Evolutionary conservation across 2,329 filamentous ascomycete species (phyloP).

Genomic region (Xylaria sp.): DNA sequence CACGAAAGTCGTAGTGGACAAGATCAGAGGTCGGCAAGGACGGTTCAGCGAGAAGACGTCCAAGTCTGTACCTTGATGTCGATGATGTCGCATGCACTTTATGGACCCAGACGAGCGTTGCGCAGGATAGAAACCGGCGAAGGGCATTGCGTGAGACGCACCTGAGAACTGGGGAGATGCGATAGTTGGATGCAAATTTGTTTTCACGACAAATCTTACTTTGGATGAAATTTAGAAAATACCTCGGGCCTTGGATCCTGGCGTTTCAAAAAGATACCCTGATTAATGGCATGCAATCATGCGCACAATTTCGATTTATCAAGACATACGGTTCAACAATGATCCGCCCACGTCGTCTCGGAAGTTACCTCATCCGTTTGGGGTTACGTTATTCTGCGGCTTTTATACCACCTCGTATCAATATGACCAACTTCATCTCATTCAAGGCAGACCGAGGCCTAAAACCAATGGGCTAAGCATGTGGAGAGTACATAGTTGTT

Average conservation of each 20-base stretch:
- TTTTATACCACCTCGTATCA: neutral
- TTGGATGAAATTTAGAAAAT: neutral
- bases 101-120: neutral
- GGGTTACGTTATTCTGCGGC: neutral
- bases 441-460: neutral
- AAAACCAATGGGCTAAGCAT: neutral
- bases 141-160: neutral
- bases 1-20: conserved; percentile 36
- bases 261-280: neutral
- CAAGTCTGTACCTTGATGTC: conserved; percentile 33
- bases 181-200: neutral
- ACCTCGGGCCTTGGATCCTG: neutral
- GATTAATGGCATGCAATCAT: neutral
- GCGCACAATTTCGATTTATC: neutral
- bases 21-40: conserved; percentile 30
- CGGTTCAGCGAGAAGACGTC: conserved; percentile 29
- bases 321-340: neutral
- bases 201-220: neutral
- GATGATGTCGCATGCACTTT: neutral
- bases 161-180: neutral
- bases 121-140: neutral
- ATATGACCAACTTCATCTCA: neutral
- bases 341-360: neutral
- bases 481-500: neutral
- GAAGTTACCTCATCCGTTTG: neutral